phyloP scores from a whole-genome alignment of 208 protist genomes.

The Willaertia magna region DNA sequence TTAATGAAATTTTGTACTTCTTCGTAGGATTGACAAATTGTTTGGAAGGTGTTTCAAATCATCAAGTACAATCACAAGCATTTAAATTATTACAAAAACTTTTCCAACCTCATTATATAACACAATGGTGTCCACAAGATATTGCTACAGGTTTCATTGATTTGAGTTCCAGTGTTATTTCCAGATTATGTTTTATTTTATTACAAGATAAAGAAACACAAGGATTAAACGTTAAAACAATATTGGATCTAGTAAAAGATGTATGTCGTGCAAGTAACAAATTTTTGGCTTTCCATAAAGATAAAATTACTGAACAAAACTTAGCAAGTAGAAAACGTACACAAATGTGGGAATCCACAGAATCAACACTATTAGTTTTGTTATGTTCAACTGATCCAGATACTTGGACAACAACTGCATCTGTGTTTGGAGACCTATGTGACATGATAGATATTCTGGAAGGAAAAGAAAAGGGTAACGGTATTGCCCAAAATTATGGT shows the following conservation, averaged over 20 bases:
- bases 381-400: not conserved
- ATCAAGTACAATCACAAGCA: not conserved
- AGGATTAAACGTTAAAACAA: not conserved
- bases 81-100: slow-evolving; percentile 1
- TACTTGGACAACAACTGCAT: not conserved
- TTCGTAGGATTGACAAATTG: not conserved
- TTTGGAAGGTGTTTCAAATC: not conserved
- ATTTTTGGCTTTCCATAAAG: not conserved
- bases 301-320: not conserved
- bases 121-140: not conserved
- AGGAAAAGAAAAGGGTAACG: not conserved
- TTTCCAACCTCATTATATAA: not conserved
- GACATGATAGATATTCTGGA: not conserved
- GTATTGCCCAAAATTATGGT: not conserved
- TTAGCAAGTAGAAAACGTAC: not conserved
- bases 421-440: not conserved
- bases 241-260: not conserved
- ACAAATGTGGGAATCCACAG: not conserved
- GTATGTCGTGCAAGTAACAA: not conserved
- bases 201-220: not conserved
- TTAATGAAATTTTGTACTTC: slow-evolving; percentile 3
- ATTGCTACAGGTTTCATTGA: slow-evolving; percentile 4
- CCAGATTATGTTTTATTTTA: not conserved
- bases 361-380: not conserved
- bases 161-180: not conserved